Evolutionary conservation across 2,329 filamentous ascomycete species (phyloP).

Genomic region (Trichothecium roseum): DNA sequence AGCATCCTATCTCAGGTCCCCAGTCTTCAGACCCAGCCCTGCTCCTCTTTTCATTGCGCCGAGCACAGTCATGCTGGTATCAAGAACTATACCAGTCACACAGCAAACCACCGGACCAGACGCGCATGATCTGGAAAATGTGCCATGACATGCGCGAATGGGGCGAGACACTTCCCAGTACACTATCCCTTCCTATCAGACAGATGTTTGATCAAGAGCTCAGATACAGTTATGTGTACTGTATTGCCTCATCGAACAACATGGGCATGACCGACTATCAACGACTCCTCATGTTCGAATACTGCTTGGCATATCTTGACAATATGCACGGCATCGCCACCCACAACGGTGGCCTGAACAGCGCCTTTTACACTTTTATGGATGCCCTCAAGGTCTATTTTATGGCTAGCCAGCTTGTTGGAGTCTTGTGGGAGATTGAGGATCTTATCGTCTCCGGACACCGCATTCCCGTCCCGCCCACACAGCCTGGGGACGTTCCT

Average conservation of each 20-base stretch:
- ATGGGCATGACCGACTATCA: conserved; percentile 65
- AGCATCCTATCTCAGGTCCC: conserved; percentile 30
- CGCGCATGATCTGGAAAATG: conserved; percentile 64
- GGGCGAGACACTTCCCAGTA: conserved; percentile 64
- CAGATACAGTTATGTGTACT: conserved; percentile 84
- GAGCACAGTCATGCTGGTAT: conserved; percentile 81
- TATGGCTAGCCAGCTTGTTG: conserved; percentile 53
- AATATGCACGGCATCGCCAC: conserved; percentile 57
- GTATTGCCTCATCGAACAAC: conserved; percentile 69
- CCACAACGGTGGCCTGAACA: conserved; percentile 39
- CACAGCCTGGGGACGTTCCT: conserved; percentile 33
- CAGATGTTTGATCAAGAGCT: conserved; percentile 80
- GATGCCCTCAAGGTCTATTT: conserved; percentile 80
- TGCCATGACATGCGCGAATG: conserved; percentile 71
- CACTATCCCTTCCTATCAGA: conserved; percentile 53
- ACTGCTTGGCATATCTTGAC: conserved; percentile 72
- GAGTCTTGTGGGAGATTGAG: conserved; percentile 47
- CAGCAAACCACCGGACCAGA: conserved; percentile 51
- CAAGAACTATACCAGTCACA: conserved; percentile 78
- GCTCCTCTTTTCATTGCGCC: conserved; percentile 72
- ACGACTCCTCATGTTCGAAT: conserved; percentile 75
- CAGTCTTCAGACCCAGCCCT: conserved; percentile 58
- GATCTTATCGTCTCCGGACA: conserved; percentile 43
- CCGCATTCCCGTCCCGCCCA: conserved; percentile 29
- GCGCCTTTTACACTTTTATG: conserved; percentile 72